phyloP scores from a whole-genome alignment of 768 basidiomycete species.

The Collybia nuda region DNA sequence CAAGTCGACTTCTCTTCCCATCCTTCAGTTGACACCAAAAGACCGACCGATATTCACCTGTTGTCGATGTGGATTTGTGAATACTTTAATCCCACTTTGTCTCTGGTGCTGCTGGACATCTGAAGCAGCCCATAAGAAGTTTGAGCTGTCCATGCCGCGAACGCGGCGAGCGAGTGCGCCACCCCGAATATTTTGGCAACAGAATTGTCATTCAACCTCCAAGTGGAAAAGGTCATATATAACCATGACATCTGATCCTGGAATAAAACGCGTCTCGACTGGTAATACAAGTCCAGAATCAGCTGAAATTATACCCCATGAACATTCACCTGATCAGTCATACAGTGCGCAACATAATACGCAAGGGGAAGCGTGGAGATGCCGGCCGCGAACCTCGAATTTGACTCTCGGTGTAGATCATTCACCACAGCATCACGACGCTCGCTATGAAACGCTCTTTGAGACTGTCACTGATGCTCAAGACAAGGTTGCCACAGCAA shows the following conservation, averaged over 20 bases:
- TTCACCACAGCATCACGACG: not conserved
- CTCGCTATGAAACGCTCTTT: conserved; percentile 1
- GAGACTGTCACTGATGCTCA: not conserved
- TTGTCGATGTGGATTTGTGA: conserved; percentile 43
- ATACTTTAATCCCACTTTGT: conserved; percentile 48
- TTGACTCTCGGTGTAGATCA: not conserved
- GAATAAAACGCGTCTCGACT: no score
- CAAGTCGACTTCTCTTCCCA: conserved; percentile 46
- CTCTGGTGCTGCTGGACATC: conserved; percentile 53
- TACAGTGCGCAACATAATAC: no score
- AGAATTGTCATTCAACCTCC: not conserved
- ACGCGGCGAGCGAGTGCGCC: conserved; percentile 32
- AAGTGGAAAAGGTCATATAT: no score
- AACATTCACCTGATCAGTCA: no score
- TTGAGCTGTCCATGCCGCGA: conserved; percentile 37
- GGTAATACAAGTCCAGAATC: no score
- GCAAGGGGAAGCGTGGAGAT: not conserved
- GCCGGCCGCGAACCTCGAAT: not conserved
- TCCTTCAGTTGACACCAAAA: conserved; percentile 36
- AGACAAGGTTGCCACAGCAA: conserved; percentile 13
- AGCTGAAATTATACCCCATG: no score
- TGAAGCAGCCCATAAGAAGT: conserved; percentile 34
- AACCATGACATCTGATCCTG: no score
- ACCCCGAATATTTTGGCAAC: conserved; percentile 17
- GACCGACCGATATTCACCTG: conserved; percentile 46